Evolutionary conservation across 2,329 filamentous ascomycete genomes (phyloP).

Genomic region (Fusarium sp.): DNA sequence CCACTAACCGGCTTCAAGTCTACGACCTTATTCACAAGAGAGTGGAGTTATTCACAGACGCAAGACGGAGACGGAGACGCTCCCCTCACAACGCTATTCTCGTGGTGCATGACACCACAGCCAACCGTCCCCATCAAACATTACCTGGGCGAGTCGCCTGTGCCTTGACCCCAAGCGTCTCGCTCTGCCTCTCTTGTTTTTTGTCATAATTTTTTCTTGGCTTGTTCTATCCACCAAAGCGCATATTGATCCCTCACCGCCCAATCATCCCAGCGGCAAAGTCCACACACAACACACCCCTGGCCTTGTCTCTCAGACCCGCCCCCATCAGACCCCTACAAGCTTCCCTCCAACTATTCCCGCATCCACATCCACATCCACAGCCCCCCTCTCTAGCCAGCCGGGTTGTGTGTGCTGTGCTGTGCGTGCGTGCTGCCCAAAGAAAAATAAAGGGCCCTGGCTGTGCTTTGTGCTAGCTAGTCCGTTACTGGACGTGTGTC

Average conservation of each 20-base stretch:
- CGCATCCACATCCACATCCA: constrained; percentile 14
- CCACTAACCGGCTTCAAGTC: neutral
- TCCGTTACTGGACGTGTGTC: neutral
- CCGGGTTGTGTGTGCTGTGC: neutral
- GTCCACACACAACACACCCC: constrained; percentile 8
- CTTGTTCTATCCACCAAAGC: constrained; percentile 1
- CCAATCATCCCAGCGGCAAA: constrained; percentile 34
- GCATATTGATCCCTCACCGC: constrained; percentile 37
- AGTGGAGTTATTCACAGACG: constrained; percentile 5
- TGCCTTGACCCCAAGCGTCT: constrained; percentile 16
- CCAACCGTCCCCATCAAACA: constrained; percentile 15
- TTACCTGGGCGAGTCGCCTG: neutral
- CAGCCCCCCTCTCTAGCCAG: neutral
- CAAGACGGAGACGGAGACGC: neutral
- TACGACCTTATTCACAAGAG: neutral
- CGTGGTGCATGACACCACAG: constrained; percentile 41
- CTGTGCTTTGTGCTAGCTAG: neutral
- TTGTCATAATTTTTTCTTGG: neutral
- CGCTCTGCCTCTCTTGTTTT: neutral
- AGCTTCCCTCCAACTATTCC: constrained; percentile 18
- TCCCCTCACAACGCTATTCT: constrained; percentile 34
- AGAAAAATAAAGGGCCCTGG: constrained; percentile 11
- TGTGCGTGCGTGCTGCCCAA: neutral
- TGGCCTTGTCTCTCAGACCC: neutral
- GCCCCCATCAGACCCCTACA: neutral